Evolutionary conservation across 805 yeast species (phyloP).

Genomic region (Diddensiella santjacobensis): DNA sequence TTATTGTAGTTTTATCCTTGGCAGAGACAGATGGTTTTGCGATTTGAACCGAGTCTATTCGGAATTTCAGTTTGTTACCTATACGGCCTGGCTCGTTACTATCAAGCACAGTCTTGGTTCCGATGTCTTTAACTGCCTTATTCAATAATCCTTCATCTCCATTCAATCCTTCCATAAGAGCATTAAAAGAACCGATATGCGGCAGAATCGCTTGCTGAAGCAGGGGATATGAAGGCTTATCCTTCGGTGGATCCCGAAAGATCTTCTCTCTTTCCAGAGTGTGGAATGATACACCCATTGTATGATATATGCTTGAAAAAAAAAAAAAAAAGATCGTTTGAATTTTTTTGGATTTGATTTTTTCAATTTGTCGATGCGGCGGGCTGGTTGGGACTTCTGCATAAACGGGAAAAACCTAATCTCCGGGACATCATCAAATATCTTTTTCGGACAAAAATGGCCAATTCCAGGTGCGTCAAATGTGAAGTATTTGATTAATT

Average conservation of each 20-base stretch:
- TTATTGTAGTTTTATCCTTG: slow-evolving; percentile 67
- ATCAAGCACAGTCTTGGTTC: slow-evolving; percentile 80
- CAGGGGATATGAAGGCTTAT: slow-evolving; percentile 74
- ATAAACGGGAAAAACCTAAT: too few relatives aligned
- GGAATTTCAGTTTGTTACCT: slow-evolving; percentile 78
- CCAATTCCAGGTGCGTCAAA: slow-evolving; percentile 16
- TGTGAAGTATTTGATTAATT: too few relatives aligned
- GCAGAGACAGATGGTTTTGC: slow-evolving; percentile 79
- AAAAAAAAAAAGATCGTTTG: slow-evolving; percentile 4
- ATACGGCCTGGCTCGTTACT: slow-evolving; percentile 60
- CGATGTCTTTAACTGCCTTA: slow-evolving; percentile 84
- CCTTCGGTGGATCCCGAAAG: slow-evolving; percentile 86
- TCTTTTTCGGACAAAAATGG: slow-evolving; percentile 8
- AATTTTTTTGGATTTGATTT: neutral
- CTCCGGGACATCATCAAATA: neutral
- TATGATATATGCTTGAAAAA: neutral
- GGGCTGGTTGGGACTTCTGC: too few relatives aligned
- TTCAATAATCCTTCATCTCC: slow-evolving; percentile 74
- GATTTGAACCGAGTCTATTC: slow-evolving; percentile 86
- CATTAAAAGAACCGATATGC: slow-evolving; percentile 94
- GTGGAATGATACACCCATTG: slow-evolving; percentile 50
- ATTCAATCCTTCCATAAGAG: slow-evolving; percentile 76
- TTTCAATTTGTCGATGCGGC: neutral
- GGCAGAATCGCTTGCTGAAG: slow-evolving; percentile 89
- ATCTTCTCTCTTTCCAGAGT: slow-evolving; percentile 86